Evolutionary conservation across 805 yeast genomes (phyloP).

Genomic region (Tetrapisispora nanseiensis): DNA sequence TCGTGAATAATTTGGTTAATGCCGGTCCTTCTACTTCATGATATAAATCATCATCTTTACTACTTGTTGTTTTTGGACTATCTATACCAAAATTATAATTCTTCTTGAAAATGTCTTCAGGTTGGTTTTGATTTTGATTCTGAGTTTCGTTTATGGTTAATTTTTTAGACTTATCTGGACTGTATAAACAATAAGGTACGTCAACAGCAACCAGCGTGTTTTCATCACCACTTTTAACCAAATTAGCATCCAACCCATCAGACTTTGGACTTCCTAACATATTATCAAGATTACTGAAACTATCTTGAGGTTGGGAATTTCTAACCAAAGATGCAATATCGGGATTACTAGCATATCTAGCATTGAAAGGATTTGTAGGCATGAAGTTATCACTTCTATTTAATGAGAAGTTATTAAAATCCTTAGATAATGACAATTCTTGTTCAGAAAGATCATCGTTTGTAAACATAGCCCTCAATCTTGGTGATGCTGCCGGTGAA

Average conservation of each 20-base stretch:
- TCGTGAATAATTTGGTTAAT: neutral
- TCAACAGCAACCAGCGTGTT: neutral
- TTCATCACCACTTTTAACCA: neutral
- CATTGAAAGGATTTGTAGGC: neutral
- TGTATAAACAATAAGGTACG: constrained; percentile 1
- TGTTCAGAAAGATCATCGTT: constrained; percentile 15
- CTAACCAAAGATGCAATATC: neutral
- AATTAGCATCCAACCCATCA: too few relatives aligned
- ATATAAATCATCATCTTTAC: neutral
- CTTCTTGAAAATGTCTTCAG: neutral
- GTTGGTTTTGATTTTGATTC: too few relatives aligned
- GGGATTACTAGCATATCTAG: neutral
- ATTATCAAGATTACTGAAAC: constrained; percentile 14
- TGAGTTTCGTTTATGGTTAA: neutral
- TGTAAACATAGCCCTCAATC: constrained; percentile 7
- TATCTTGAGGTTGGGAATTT: neutral
- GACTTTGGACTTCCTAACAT: constrained; percentile 8
- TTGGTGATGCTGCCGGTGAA: constrained; percentile 16
- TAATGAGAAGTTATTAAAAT: neutral
- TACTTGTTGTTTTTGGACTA: neutral
- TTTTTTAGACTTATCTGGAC: neutral
- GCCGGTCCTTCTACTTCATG: constrained; percentile 4
- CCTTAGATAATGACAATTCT: constrained; percentile 7
- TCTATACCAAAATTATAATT: neutral
- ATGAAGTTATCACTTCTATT: neutral